These are phyloP conservation scores for Trametes maxima DNA, from an alignment of 768 basidiomycete species.

Conservation along the genomic window DNA sequence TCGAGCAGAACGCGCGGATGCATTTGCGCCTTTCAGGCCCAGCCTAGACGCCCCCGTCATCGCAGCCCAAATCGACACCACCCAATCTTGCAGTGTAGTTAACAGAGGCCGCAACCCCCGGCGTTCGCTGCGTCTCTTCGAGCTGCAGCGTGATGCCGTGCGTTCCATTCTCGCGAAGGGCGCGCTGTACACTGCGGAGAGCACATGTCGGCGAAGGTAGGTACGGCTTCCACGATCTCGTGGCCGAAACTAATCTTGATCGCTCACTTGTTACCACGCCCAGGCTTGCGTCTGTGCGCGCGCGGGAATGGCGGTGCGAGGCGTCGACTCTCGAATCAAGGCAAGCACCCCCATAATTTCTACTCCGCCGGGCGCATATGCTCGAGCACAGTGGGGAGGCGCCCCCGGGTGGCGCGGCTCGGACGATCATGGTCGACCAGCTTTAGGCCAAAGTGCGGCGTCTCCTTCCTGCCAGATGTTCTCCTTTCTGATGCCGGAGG, in stretches of 20 bases:
- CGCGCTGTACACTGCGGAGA: neutral
- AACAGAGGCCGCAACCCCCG: neutral
- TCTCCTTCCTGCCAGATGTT: neutral
- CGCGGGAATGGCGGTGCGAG: conserved; percentile 8
- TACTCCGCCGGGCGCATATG: conserved; percentile 4
- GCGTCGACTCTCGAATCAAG: neutral
- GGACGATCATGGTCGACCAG: neutral
- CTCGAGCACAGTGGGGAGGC: neutral
- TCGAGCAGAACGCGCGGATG: conserved; percentile 8
- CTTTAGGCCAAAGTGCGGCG: neutral
- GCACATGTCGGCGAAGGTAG: conserved; percentile 16
- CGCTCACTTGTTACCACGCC: conserved; percentile 10
- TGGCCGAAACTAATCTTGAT: conserved; percentile 19
- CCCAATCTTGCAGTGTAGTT: conserved; percentile 4
- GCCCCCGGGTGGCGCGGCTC: conserved; percentile 12
- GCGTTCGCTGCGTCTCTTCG: neutral
- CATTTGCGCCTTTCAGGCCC: neutral
- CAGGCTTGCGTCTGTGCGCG: neutral
- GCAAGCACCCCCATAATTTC: conserved; percentile 13
- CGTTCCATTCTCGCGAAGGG: conserved; percentile 19
- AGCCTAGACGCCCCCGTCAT: neutral
- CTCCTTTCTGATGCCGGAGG: conserved; percentile 5
- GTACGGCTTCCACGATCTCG: conserved; percentile 22
- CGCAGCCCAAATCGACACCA: neutral
- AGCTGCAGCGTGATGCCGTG: neutral